Percentiles rank a stretch among this genome's conserved stretches.
phyloP scores from a whole-genome alignment of 495 filamentous ascomycete genomes.

The Parathielavia appendiculata region DNA sequence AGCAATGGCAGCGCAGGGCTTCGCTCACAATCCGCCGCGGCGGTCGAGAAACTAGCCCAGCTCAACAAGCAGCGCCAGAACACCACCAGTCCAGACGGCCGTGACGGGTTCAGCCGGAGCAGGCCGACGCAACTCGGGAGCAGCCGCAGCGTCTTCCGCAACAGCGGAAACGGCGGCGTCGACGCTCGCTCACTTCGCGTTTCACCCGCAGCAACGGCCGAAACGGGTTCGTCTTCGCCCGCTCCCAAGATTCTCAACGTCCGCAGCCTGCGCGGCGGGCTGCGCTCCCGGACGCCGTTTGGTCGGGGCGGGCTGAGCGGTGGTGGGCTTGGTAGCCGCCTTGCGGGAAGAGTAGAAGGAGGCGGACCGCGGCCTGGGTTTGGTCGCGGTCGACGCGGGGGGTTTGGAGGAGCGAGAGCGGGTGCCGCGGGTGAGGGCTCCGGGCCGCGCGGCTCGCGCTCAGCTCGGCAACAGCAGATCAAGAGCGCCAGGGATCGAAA shows the following conservation, averaged over 20 bases:
- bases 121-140: background rate
- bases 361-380: too few species aligned
- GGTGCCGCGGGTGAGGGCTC: too few species aligned
- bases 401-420: background rate
- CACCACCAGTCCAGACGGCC: background rate
- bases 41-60: conserved; percentile 23
- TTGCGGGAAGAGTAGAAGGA: too few species aligned
- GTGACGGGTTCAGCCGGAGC: background rate
- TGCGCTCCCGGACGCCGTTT: conserved; percentile 9
- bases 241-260: conserved; percentile 28
- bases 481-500: background rate
- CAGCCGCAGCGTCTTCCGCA: too few species aligned
- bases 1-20: conserved; percentile 5
- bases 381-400: background rate
- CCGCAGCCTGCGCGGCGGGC: conserved; percentile 25
- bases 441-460: too few species aligned
- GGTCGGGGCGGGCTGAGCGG: background rate
- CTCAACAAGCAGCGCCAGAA: conserved; percentile 3
- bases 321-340: background rate
- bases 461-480: too few species aligned
- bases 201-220: background rate
- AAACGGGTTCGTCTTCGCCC: background rate
- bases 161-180: conserved; percentile 5
- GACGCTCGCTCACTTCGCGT: conserved; percentile 23
- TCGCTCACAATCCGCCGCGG: conserved; percentile 21